Evolutionary conservation across 192 early-diverging fungal species (phyloP).

Genomic region (Backusella circina): DNA sequence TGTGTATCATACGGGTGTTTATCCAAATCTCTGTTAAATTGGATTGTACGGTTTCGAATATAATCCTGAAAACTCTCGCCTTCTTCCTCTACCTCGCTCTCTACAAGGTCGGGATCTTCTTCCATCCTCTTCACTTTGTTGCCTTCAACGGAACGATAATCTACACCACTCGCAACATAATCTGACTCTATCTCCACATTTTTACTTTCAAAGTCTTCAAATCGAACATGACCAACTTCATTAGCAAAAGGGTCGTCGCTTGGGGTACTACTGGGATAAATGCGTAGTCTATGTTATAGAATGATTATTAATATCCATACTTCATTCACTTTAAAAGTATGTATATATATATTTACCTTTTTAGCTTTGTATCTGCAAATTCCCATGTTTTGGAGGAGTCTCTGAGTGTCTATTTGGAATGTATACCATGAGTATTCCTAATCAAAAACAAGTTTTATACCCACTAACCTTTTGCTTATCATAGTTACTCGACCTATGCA

Average conservation of each 20-base stretch:
- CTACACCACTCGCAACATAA: slow-evolving; percentile 16
- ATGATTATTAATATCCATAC: neutral
- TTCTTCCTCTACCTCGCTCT: slow-evolving; percentile 26
- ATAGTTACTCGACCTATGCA: neutral
- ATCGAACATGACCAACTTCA: neutral
- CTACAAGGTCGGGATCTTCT: slow-evolving; percentile 21
- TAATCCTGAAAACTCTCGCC: slow-evolving; percentile 39
- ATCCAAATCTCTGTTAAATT: slow-evolving; percentile 24
- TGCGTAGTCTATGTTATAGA: slow-evolving; percentile 2
- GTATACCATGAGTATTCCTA: neutral
- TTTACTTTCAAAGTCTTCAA: neutral
- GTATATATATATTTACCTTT: slow-evolving; percentile 10
- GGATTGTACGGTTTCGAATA: slow-evolving; percentile 30
- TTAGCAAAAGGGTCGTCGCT: neutral
- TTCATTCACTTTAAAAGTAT: slow-evolving; percentile 18
- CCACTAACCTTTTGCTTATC: neutral
- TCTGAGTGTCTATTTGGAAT: neutral
- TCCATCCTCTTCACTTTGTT: slow-evolving; percentile 31
- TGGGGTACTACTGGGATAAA: neutral
- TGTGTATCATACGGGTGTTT: slow-evolving; percentile 42
- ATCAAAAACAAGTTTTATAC: neutral
- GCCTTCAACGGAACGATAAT: slow-evolving; percentile 46
- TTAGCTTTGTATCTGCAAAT: slow-evolving; percentile 20
- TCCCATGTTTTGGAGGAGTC: neutral
- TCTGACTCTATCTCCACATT: neutral